A percentile compares a stretch with the other conserved stretches of the same genome.
Conservation (phyloP, 805 yeast genomes). For the Hemisphaericaspora nanyangensis region DNA sequence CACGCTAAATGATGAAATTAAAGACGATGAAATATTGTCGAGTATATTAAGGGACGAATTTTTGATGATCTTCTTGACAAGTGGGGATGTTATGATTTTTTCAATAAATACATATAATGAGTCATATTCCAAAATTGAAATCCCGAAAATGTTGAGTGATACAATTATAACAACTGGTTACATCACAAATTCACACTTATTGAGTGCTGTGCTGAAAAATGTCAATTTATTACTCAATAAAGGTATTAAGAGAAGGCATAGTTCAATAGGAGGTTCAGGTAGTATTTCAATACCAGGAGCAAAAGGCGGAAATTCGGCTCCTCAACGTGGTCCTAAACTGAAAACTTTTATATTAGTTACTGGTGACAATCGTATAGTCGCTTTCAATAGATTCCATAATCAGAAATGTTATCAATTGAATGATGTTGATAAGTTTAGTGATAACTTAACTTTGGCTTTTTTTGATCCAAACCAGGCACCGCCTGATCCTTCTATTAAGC, state of each 20-base stretch:
- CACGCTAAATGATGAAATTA: constrained; percentile 22
- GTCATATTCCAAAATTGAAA: constrained; percentile 28
- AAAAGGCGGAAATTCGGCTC: no score
- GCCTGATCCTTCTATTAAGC: constrained; percentile 74
- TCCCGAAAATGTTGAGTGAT: constrained; percentile 39
- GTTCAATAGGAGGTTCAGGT: constrained; percentile 7
- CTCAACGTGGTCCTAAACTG: constrained; percentile 21
- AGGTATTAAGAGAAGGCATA: constrained; percentile 29
- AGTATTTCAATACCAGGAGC: no score
- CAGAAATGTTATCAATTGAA: constrained; percentile 53
- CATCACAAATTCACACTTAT: constrained; percentile 44
- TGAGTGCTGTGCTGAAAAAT: constrained; percentile 29
- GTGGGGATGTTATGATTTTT: constrained; percentile 65
- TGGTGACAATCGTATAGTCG: constrained; percentile 70
- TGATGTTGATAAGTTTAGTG: constrained; percentile 45
- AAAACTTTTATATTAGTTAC: constrained; percentile 63
- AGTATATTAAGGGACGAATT: constrained; percentile 62
- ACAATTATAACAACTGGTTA: constrained; percentile 69
- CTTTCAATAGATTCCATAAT: constrained; percentile 53
- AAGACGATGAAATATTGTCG: constrained; percentile 56
- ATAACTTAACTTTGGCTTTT: constrained; percentile 37
- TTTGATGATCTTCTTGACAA: constrained; percentile 57
- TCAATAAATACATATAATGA: constrained; percentile 38
- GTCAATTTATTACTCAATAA: constrained; percentile 20
- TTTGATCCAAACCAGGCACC: constrained; percentile 50